phyloP scores from a whole-genome alignment of 179 eudicot genomes.

The Drosera spatulata region DNA sequence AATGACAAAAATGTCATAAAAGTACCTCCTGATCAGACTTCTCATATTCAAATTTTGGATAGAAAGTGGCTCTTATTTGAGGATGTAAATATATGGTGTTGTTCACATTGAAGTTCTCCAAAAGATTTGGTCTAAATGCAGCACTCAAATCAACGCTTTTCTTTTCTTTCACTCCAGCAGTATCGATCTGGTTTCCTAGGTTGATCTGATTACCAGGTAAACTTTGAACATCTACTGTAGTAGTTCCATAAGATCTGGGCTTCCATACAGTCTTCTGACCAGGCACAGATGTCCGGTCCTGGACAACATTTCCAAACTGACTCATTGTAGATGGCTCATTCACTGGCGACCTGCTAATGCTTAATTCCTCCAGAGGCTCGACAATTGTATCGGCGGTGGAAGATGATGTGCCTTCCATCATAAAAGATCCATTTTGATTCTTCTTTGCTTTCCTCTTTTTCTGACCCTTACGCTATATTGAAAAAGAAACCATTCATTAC shows the following conservation, averaged over 20 bases:
- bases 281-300: slow-evolving; percentile 16
- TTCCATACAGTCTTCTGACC: slow-evolving; percentile 35
- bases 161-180: slow-evolving; percentile 14
- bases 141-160: slow-evolving; percentile 18
- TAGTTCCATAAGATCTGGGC: slow-evolving; percentile 47
- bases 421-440: too few relatives aligned
- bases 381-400: slow-evolving; percentile 16
- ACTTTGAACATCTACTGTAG: slow-evolving; percentile 15
- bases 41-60: slow-evolving; percentile 97
- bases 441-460: too few relatives aligned
- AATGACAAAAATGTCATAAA: background rate
- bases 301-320: slow-evolving; percentile 25
- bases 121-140: slow-evolving; percentile 24
- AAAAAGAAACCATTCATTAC: too few relatives aligned
- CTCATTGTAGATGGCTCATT: slow-evolving; percentile 9
- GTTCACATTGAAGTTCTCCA: slow-evolving; percentile 70
- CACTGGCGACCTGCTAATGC: slow-evolving; percentile 17
- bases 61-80: slow-evolving; percentile 84
- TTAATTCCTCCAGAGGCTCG: slow-evolving; percentile 13
- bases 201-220: slow-evolving; percentile 14
- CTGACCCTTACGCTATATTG: too few relatives aligned
- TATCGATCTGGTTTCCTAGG: slow-evolving; percentile 10
- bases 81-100: slow-evolving; percentile 59
- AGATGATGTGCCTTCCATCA: slow-evolving; percentile 10
- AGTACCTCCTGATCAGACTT: slow-evolving; percentile 97